Evolutionary conservation across 192 early-diverging fungal species (phyloP).

Genomic region (Jimgerdemannia flammicorona): DNA sequence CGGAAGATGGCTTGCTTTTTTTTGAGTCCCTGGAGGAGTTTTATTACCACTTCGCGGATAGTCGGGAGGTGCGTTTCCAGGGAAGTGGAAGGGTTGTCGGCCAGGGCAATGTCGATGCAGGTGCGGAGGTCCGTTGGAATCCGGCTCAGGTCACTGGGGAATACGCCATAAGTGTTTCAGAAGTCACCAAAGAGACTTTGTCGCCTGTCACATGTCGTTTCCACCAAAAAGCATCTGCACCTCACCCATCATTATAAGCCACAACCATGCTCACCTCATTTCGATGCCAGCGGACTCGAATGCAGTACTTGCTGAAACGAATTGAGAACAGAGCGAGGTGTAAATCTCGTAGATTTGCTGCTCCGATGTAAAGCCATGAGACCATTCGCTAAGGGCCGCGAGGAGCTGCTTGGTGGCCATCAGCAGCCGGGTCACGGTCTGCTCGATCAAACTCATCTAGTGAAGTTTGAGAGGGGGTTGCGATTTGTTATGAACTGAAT

Average conservation of each 20-base stretch:
- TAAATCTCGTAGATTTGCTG: slow-evolving; percentile 45
- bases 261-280: slow-evolving; percentile 20
- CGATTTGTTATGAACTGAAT: too few relatives aligned
- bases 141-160: slow-evolving; percentile 35
- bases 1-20: slow-evolving; percentile 44
- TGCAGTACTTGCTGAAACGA: slow-evolving; percentile 35
- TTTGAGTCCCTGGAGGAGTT: slow-evolving; percentile 46
- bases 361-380: slow-evolving; percentile 23
- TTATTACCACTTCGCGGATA: slow-evolving; percentile 49
- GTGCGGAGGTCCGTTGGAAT: slow-evolving; percentile 38
- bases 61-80: slow-evolving; percentile 46
- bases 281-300: slow-evolving; percentile 19
- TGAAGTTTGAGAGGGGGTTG: too few relatives aligned
- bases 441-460: slow-evolving; percentile 42
- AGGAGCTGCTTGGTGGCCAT: slow-evolving; percentile 45
- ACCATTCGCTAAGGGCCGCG: slow-evolving; percentile 43
- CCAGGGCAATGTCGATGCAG: slow-evolving; percentile 42
- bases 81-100: slow-evolving; percentile 34
- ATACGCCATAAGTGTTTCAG: not conserved
- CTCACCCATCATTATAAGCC: slow-evolving; percentile 22
- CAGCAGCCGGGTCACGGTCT: slow-evolving; percentile 42
- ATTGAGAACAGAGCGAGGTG: slow-evolving; percentile 37
- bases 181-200: too few relatives aligned
- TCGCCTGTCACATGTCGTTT: too few relatives aligned
- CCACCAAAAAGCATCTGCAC: not conserved